Base-by-base conservation (phyloP, 305 asterid species). In the Fraxinus dipetala region DNA sequence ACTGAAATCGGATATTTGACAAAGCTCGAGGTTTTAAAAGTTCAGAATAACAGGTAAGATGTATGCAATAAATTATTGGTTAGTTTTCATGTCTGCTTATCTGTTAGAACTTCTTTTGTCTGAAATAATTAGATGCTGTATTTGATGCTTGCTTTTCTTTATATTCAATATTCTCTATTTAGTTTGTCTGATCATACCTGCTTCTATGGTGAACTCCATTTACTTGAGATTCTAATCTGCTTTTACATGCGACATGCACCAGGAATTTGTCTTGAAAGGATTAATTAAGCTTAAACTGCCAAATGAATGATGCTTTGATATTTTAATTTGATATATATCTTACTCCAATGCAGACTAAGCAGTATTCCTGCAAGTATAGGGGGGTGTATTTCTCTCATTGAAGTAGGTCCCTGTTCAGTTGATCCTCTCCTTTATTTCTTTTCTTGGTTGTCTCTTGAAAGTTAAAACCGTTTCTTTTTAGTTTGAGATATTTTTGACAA, bases 41-140 rank as follows among this genome's bases (percentile, higher is more conserved):
- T 89, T 81, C 90, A 89, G 85, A 94, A 89, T 86, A 95, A 95
- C 90, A 93, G 98, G 99, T 95, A 86, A 69, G 54, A 73, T 74
- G 40, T 80, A 40, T 72, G 67, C 28, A 76, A 61, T 56, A 72
- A 38, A 78, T 36, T 70, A 67, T 76, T 70, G 32, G 75, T 61
- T 75, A 22, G 59, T 31, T 35, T 63, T 43, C 63, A 8, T 31
- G 45, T 30, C 67, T 76, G 43, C 32, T 24, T 31, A 26, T 3
- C 30, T 31, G 51, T 72, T 74, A 51, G 13, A 77, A 65, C 56
- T 34, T 63, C 75, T 78, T 75, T 51, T 76, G 80, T 77, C 73
- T 31, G 45, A 36, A 81, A 76, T 78, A 45, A 78, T 35, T 82
- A 72, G 32, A 69, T 28, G 8, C 24, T 30, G 43, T 74, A 40